phyloP scores from a whole-genome alignment of 345 rosid genomes.

The Balakata baccata region DNA sequence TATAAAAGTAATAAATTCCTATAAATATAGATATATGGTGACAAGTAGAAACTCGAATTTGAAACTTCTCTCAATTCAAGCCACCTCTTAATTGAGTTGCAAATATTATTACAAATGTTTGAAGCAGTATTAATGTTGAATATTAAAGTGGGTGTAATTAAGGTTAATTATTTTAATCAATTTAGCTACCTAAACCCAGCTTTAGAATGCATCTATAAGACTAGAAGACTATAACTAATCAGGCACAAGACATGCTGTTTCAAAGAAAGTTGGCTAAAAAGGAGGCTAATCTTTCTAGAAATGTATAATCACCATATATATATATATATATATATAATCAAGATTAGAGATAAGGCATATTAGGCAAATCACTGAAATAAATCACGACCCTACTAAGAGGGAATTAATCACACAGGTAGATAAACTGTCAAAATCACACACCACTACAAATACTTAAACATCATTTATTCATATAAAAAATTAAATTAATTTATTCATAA shows the following conservation, averaged over 20 bases:
- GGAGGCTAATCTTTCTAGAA: not conserved
- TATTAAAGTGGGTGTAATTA: not conserved
- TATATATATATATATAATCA: not conserved
- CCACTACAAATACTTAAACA: conserved; percentile 21
- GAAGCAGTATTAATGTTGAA: too few species aligned
- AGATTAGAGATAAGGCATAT: not conserved
- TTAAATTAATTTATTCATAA: not conserved
- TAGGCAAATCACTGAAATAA: conserved; percentile 4
- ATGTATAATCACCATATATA: not conserved
- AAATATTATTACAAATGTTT: too few species aligned
- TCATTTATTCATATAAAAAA: not conserved
- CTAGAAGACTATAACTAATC: not conserved
- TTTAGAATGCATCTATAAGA: not conserved
- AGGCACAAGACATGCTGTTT: not conserved
- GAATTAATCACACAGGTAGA: conserved; percentile 26
- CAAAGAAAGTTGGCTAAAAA: not conserved
- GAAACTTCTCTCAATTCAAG: too few species aligned
- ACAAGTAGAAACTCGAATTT: too few species aligned
- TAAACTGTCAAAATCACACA: conserved; percentile 32
- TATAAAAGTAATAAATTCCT: too few species aligned
- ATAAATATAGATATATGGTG: too few species aligned
- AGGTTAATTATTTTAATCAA: not conserved
- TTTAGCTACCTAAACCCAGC: not conserved
- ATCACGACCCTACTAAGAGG: conserved; percentile 8
- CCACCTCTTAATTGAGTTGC: too few species aligned